A percentile compares a stretch with the other conserved stretches of the same genome.
These are phyloP conservation scores for Lasiodiplodia sp. DNA, from an alignment of 2,329 filamentous ascomycete species.

Conservation along the genomic window DNA sequence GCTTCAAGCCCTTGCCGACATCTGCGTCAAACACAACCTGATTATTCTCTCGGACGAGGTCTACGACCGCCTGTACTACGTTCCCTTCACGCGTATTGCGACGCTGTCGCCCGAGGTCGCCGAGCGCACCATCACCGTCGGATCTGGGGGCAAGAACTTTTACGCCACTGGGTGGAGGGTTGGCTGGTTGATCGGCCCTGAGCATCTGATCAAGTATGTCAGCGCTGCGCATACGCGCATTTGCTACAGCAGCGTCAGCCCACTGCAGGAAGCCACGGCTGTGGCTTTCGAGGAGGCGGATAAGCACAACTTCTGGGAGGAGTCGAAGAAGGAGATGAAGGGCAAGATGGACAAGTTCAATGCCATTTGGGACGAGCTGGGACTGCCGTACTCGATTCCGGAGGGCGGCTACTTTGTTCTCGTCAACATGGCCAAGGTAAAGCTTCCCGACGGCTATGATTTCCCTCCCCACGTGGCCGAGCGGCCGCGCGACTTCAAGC, in stretches of 20 bases:
- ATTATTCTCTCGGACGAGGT: conserved; percentile 79
- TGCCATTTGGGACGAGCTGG: conserved; percentile 60
- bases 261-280: conserved; percentile 91
- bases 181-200: conserved; percentile 90
- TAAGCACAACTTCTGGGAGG: conserved; percentile 83
- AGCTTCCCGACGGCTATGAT: conserved; percentile 80
- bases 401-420: conserved; percentile 98
- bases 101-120: conserved; percentile 91
- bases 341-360: conserved; percentile 88
- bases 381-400: conserved; percentile 78
- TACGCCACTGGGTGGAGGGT: conserved; percentile 98
- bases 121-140: conserved; percentile 87
- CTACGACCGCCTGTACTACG: conserved; percentile 94
- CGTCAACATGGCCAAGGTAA: conserved; percentile 89
- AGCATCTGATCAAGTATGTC: conserved; percentile 89
- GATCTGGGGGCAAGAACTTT: conserved; percentile 97
- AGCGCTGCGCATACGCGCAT: conserved; percentile 93
- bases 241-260: conserved; percentile 92
- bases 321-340: conserved; percentile 86
- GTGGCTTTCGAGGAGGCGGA: conserved; percentile 95
- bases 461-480: conserved; percentile 89
- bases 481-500: conserved; percentile 90
- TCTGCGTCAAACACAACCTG: conserved; percentile 92
- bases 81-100: conserved; percentile 90
- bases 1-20: conserved; percentile 80